Base-by-base conservation (phyloP, 768 basidiomycete genomes). In the Suillus americanus region DNA sequence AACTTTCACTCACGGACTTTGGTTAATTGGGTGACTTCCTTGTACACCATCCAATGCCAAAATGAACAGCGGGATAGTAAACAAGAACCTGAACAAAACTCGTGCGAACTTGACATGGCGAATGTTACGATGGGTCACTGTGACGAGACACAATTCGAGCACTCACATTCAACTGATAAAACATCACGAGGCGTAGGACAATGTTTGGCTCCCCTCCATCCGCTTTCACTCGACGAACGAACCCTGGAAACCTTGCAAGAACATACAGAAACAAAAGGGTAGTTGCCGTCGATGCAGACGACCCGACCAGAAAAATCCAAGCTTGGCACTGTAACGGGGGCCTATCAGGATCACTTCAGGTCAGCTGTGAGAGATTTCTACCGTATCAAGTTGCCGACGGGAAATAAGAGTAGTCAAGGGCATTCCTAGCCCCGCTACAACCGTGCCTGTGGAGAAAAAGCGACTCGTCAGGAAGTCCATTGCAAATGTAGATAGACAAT, bases 81-180 rank as follows among this genome's bases (percentile, higher is more conserved):
- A 91, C 41, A 90, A 68, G 77, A 93, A 91, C 18, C 92, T 85
- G 71, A 94, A 94, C 23, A 87, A 74, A 54, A 94, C 86, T 30
- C 92, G 87, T 37, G 86, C 83, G 65, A 85, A 79, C 91, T 53
- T 93, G 63, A 38, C 8, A 20, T 35, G 0, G 53, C 63, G 43
- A 64, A 66, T 13, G 18, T 59, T 54, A 43, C 56, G 41, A 57
- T 12, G 59, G 45, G 41, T 55, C 38, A 64, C 43, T 64, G 50
- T 51, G 50, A 18, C 8, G 28, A 51, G 25, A 56, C 33, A 35
- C 23, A 45, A 70, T 55, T 5, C 5, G 18, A 13, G 25, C 0
- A 71, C 91, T 65, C 65, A 93, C 92, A 71, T 94, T 94, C 14
- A 94, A 79, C 64, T 90, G 83, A 72, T 89, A 91, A 71, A 92